phyloP scores from a whole-genome alignment of 768 basidiomycete genomes.

The Agaricus sinodeliciosus region DNA sequence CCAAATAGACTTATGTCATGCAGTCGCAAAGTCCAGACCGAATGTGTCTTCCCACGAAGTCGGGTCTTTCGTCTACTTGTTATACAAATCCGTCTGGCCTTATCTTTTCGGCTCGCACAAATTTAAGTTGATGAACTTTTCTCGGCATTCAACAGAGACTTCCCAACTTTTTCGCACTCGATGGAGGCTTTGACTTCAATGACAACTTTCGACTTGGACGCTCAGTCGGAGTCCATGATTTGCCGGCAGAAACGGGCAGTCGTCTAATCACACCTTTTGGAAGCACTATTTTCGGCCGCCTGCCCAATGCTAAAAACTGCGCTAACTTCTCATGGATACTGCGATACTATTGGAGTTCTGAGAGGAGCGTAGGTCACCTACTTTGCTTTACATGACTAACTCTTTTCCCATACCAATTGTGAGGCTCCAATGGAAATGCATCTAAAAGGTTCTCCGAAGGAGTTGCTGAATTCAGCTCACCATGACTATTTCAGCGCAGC shows the following conservation, averaged over 20 bases:
- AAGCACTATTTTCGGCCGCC: not conserved
- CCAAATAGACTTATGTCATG: no score
- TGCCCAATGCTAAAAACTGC: not conserved
- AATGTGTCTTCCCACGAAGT: no score
- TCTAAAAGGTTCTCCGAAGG: not conserved
- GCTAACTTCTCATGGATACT: not conserved
- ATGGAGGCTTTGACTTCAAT: no score
- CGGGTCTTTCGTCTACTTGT: no score
- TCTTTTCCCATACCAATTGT: not conserved
- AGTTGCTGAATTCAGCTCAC: not conserved
- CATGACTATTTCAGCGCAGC: conserved; percentile 3
- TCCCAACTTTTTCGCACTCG: no score
- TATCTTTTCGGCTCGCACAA: not conserved
- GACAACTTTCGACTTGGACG: no score
- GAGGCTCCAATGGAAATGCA: not conserved
- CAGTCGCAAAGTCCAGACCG: no score
- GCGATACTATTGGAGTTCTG: not conserved
- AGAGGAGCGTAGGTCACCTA: not conserved
- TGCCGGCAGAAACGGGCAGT: not conserved
- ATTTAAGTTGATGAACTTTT: no score
- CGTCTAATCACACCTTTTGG: not conserved
- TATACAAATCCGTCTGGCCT: not conserved
- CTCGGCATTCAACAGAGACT: no score
- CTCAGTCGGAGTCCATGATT: no score
- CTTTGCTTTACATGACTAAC: conserved; percentile 1